Evolutionary conservation across 2,329 filamentous ascomycete species (phyloP).

Genomic region (Davidsoniella eucalypti): DNA sequence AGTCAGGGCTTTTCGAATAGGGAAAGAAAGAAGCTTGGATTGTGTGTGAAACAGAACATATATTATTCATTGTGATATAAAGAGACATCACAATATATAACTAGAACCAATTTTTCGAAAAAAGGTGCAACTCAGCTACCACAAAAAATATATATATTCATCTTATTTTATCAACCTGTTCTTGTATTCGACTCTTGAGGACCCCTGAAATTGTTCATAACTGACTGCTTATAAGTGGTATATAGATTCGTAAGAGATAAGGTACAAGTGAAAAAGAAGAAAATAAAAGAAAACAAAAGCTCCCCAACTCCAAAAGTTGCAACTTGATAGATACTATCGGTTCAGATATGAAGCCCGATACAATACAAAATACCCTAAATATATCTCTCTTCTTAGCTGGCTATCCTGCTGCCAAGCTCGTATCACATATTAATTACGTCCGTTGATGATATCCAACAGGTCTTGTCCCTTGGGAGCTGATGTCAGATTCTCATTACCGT

Average conservation of each 20-base stretch:
- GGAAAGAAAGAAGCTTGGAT: too few relatives aligned
- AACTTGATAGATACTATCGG: too few relatives aligned
- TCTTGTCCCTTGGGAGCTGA: constrained; percentile 61
- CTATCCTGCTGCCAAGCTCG: not conserved
- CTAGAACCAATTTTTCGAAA: not conserved
- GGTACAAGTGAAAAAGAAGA: not conserved
- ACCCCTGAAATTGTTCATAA: not conserved
- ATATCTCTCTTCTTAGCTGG: too few relatives aligned
- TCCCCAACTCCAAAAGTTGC: too few relatives aligned
- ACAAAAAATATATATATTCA: too few relatives aligned
- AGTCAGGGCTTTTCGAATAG: constrained; percentile 3
- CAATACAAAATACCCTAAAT: not conserved
- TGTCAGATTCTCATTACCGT: constrained; percentile 72
- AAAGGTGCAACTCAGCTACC: not conserved
- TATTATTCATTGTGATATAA: not conserved
- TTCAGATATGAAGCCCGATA: constrained; percentile 6
- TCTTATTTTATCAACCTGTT: not conserved
- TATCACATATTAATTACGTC: constrained; percentile 12
- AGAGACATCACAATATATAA: not conserved
- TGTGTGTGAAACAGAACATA: not conserved
- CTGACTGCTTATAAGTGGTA: not conserved
- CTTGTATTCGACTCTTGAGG: too few relatives aligned
- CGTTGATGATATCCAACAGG: constrained; percentile 45
- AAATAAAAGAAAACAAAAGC: too few relatives aligned
- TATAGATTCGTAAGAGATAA: not conserved